Conservation (phyloP, 2,329 filamentous ascomycete species). For the Tolypocladium amazonense region DNA sequence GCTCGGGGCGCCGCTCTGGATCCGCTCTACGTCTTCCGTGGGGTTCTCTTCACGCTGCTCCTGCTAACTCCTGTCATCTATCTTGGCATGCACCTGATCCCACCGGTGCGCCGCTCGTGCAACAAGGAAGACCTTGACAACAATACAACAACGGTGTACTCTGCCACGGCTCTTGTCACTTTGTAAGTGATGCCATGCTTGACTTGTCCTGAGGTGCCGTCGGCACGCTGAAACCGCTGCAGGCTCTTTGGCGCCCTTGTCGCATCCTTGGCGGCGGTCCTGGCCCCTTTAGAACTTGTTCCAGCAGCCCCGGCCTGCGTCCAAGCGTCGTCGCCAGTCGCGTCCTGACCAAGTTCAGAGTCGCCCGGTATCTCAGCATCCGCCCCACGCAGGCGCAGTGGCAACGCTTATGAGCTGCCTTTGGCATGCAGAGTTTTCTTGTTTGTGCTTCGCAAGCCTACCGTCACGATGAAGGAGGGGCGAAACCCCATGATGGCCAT, state of each 20-base stretch:
- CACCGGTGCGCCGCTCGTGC: too few species aligned
- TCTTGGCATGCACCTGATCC: too few species aligned
- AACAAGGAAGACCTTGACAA: not conserved
- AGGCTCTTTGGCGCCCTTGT: conserved; percentile 11
- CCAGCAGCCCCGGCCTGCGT: too few species aligned
- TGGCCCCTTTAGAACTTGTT: conserved; percentile 2
- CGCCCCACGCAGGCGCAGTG: not conserved
- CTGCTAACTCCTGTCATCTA: conserved; percentile 7
- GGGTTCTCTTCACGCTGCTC: conserved; percentile 12
- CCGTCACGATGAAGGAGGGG: too few species aligned
- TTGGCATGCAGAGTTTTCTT: not conserved
- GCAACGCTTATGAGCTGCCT: not conserved
- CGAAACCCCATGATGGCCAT: not conserved
- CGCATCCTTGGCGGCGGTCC: conserved; percentile 7
- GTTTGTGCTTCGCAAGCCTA: not conserved
- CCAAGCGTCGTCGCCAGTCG: too few species aligned
- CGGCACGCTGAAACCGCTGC: conserved; percentile 4
- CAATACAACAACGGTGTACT: too few species aligned
- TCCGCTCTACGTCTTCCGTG: conserved; percentile 13
- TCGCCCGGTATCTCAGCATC: not conserved
- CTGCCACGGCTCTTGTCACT: conserved; percentile 9
- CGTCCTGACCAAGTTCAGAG: not conserved
- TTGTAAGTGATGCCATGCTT: conserved; percentile 10
- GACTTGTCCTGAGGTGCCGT: not conserved
- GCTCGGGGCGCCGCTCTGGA: conserved; percentile 1